phyloP scores from a whole-genome alignment of 2,329 filamentous ascomycete genomes.

The Aschersonia sp. region DNA sequence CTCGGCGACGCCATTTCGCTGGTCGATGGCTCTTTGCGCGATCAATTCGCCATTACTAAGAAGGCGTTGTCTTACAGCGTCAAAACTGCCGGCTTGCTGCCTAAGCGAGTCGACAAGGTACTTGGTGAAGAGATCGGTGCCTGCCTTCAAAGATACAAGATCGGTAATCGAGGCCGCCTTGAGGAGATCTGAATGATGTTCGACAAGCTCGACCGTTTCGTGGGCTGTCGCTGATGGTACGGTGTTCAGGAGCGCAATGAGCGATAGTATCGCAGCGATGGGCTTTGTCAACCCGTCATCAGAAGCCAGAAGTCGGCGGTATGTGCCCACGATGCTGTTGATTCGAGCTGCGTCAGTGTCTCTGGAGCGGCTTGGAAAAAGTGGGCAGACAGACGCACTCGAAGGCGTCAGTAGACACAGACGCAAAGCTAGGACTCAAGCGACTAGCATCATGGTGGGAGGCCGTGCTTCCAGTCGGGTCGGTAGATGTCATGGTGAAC shows the following conservation, averaged over 20 bases:
- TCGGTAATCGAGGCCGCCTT: constrained; percentile 67
- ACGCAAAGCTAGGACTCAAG: no score
- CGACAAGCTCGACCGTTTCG: constrained; percentile 81
- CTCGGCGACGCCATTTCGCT: constrained; percentile 67
- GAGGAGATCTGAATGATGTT: constrained; percentile 61
- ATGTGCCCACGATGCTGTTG: constrained; percentile 38
- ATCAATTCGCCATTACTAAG: constrained; percentile 78
- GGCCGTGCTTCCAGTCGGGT: neutral
- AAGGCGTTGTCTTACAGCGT: constrained; percentile 68
- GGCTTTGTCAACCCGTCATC: constrained; percentile 89
- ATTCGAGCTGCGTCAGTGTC: neutral
- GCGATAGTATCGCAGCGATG: constrained; percentile 81
- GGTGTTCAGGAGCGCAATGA: constrained; percentile 73
- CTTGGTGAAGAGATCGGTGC: constrained; percentile 89
- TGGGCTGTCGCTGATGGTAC: constrained; percentile 75
- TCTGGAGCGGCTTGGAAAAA: neutral
- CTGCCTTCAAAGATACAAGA: constrained; percentile 81
- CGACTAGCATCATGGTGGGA: neutral
- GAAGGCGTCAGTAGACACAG: neutral
- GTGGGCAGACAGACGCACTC: constrained; percentile 9
- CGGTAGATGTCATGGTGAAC: neutral
- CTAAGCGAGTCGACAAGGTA: constrained; percentile 70
- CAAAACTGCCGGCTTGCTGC: constrained; percentile 47
- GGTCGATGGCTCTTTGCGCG: constrained; percentile 73
- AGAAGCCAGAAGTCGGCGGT: constrained; percentile 36